Evolutionary conservation across 192 early-diverging fungal genomes (phyloP).

Genomic region (Cladochytrium replicatum): DNA sequence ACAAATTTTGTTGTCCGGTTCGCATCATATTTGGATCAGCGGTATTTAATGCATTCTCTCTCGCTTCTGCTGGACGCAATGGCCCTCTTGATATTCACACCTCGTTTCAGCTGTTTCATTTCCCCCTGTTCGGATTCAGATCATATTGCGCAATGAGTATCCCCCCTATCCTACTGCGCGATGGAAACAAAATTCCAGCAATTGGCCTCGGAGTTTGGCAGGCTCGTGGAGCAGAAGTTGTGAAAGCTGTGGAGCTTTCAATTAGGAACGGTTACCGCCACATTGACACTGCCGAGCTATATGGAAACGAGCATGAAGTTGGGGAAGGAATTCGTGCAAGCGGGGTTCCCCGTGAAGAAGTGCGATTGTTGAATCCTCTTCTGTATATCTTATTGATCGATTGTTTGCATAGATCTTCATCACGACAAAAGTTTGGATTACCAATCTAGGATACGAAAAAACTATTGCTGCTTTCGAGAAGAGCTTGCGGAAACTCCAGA

Average conservation of each 20-base stretch:
- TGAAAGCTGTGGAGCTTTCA: not conserved
- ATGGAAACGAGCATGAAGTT: not conserved
- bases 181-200: not conserved
- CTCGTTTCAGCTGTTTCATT: too few species aligned
- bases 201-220: not conserved
- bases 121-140: too few species aligned
- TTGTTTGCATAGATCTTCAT: too few species aligned
- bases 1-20: too few species aligned
- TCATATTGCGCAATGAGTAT: too few species aligned
- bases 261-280: not conserved
- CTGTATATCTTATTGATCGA: too few species aligned
- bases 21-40: too few species aligned
- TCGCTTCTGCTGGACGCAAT: too few species aligned
- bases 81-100: too few species aligned
- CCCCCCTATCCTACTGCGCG: too few species aligned
- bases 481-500: constrained; percentile 37
- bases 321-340: not conserved
- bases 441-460: constrained; percentile 39
- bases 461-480: constrained; percentile 37
- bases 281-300: not conserved
- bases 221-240: not conserved
- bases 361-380: too few species aligned
- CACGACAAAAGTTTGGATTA: constrained; percentile 47
- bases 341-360: constrained; percentile 8
- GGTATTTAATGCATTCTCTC: too few species aligned